Conservation (phyloP, 1,284 basidiomycete species). For the Microbotryum intermedium region DNA sequence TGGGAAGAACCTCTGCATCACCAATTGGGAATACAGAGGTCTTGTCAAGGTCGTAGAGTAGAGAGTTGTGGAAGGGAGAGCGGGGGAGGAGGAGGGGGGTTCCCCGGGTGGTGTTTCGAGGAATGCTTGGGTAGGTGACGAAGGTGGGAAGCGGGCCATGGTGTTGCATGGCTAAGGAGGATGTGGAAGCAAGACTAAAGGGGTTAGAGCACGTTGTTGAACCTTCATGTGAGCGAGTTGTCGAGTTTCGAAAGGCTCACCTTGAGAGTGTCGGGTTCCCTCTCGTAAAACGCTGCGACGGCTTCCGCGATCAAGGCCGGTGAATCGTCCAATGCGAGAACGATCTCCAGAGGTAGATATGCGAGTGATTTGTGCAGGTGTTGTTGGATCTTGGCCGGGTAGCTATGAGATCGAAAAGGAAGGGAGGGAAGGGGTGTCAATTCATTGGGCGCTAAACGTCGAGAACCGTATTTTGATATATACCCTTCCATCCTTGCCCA, state of each 20-base stretch:
- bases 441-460: not conserved
- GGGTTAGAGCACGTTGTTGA: not conserved
- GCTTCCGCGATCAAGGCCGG: conserved; percentile 74
- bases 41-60: conserved; percentile 67
- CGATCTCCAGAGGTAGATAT: conserved; percentile 69
- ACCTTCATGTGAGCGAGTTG: too few relatives aligned
- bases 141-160: conserved; percentile 78
- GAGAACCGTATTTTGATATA: conserved; percentile 19
- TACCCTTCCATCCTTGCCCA: conserved; percentile 62
- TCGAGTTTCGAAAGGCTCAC: conserved; percentile 52
- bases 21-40: conserved; percentile 82
- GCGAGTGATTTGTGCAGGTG: conserved; percentile 74
- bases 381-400: conserved; percentile 55
- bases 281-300: conserved; percentile 82
- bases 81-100: conserved; percentile 43
- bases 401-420: conserved; percentile 35
- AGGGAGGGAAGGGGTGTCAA: conserved; percentile 1
- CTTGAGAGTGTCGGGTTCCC: conserved; percentile 76
- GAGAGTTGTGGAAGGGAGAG: conserved; percentile 9
- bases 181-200: not conserved
- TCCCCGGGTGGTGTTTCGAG: not conserved
- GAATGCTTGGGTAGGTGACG: conserved; percentile 6
- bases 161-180: conserved; percentile 65
- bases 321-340: conserved; percentile 55
- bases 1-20: conserved; percentile 83